phyloP scores from a whole-genome alignment of 192 early-diverging fungal species.

The Pilaira anomala region DNA sequence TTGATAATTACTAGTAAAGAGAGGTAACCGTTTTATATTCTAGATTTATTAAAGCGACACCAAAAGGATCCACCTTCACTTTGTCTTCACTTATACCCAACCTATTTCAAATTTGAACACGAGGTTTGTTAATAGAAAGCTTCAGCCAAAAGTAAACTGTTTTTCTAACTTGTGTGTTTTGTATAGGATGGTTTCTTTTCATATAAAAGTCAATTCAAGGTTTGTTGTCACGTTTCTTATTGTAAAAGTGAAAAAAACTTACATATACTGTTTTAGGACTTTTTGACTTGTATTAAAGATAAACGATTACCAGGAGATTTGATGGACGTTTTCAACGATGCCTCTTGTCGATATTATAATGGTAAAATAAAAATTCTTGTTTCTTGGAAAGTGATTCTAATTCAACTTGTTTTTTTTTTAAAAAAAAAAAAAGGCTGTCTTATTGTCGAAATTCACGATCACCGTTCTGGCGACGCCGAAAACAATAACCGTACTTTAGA shows the following conservation, averaged over 20 bases:
- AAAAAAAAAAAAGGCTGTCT: conserved; percentile 46
- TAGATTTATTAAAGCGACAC: conserved; percentile 48
- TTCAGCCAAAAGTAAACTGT: not conserved
- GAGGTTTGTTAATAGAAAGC: conserved; percentile 31
- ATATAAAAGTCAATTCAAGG: conserved; percentile 56
- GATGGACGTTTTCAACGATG: conserved; percentile 63
- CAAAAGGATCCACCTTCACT: conserved; percentile 56
- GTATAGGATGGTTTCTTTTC: conserved; percentile 50
- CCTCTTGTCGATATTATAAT: conserved; percentile 53
- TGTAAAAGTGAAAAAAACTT: no score
- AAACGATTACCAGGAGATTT: conserved; percentile 58
- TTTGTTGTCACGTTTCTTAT: conserved; percentile 9
- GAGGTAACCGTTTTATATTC: no score
- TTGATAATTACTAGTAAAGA: no score
- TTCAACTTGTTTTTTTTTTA: no score
- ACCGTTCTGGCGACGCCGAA: conserved; percentile 35
- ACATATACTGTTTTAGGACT: conserved; percentile 45
- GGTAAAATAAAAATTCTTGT: conserved; percentile 29
- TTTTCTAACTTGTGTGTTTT: not conserved
- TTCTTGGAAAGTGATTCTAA: no score
- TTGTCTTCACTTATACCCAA: conserved; percentile 61
- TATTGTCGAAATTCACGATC: conserved; percentile 70
- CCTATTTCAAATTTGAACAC: conserved; percentile 73
- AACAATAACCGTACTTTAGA: not conserved
- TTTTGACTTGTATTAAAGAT: conserved; percentile 48